Percentiles rank a stretch among this genome's conserved stretches.
These are phyloP conservation scores for Zhuliangozyma parablackwelliae DNA, from an alignment of 1,139 yeast genomes.

Conservation along the genomic window DNA sequence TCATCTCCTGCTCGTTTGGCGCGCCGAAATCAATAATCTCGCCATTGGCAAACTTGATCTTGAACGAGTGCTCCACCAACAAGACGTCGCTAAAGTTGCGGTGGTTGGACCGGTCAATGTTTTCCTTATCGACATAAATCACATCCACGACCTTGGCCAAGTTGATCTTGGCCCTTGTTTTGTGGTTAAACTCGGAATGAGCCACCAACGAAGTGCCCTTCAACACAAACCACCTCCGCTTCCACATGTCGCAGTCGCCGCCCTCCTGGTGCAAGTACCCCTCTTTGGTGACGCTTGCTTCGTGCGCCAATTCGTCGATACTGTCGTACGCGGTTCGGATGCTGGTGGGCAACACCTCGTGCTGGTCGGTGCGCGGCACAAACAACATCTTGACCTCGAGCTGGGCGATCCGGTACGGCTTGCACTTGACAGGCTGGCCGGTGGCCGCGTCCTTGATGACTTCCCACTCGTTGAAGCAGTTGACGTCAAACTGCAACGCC, in stretches of 20 bases:
- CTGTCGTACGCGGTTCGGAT: slow-evolving; percentile 56
- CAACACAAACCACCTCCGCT: slow-evolving; percentile 58
- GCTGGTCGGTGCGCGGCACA: slow-evolving; percentile 53
- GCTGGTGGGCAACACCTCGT: slow-evolving; percentile 63
- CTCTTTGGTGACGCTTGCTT: slow-evolving; percentile 36
- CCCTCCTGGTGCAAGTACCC: slow-evolving; percentile 77
- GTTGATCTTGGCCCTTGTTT: slow-evolving; percentile 65
- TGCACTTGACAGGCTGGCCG: slow-evolving; percentile 19
- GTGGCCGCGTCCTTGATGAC: slow-evolving; percentile 13
- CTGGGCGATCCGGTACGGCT: slow-evolving; percentile 64
- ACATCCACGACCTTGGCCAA: slow-evolving; percentile 56
- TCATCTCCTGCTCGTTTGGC: slow-evolving; percentile 51
- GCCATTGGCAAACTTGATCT: slow-evolving; percentile 59
- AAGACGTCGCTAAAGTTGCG: slow-evolving; percentile 64
- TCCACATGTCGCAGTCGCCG: slow-evolving; percentile 65
- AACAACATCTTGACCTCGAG: slow-evolving; percentile 71
- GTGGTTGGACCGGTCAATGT: slow-evolving; percentile 28
- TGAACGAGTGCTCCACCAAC: slow-evolving; percentile 60
- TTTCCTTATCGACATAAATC: slow-evolving; percentile 45
- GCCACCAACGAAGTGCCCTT: slow-evolving; percentile 61
- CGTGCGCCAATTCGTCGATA: slow-evolving; percentile 42
- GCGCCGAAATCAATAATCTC: slow-evolving; percentile 71
- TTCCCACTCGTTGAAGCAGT: slow-evolving; percentile 84
- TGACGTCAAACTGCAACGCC: slow-evolving; percentile 49
- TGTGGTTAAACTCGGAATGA: slow-evolving; percentile 57